Percentiles rank a stretch among this genome's conserved stretches.
These are phyloP conservation scores for Tarenaya hassleriana DNA, from an alignment of 345 rosid genomes.

Conservation along the genomic window DNA sequence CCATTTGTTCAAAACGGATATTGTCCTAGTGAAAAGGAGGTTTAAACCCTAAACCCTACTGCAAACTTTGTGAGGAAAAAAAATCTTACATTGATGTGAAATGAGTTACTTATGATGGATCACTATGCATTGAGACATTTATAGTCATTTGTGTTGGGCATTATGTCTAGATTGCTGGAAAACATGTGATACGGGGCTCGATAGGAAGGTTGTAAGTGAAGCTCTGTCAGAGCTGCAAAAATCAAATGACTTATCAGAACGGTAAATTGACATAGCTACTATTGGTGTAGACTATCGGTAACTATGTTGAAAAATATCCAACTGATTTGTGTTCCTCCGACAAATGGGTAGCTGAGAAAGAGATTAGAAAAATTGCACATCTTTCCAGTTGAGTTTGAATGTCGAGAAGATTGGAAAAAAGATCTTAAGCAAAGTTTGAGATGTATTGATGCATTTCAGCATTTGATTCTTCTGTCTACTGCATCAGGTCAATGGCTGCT, in stretches of 20 bases:
- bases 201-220: slow-evolving; percentile 7
- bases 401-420: background rate
- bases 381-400: background rate
- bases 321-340: slow-evolving; percentile 4
- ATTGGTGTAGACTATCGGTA: background rate
- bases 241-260: slow-evolving; percentile 5
- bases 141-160: slow-evolving; percentile 1
- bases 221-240: slow-evolving; percentile 15
- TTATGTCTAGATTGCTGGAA: background rate
- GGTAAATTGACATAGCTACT: background rate
- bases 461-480: slow-evolving; percentile 24
- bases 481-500: slow-evolving; percentile 88
- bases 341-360: background rate
- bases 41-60: no score
- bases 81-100: background rate
- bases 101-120: slow-evolving; percentile 5
- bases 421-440: background rate
- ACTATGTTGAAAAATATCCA: slow-evolving; percentile 2
- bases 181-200: background rate
- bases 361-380: no score
- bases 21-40: no score
- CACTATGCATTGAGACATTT: slow-evolving; percentile 1
- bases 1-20: no score
- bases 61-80: background rate
- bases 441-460: slow-evolving; percentile 9